phyloP scores from a whole-genome alignment of 345 rosid genomes.

The Murraya koenigii region DNA sequence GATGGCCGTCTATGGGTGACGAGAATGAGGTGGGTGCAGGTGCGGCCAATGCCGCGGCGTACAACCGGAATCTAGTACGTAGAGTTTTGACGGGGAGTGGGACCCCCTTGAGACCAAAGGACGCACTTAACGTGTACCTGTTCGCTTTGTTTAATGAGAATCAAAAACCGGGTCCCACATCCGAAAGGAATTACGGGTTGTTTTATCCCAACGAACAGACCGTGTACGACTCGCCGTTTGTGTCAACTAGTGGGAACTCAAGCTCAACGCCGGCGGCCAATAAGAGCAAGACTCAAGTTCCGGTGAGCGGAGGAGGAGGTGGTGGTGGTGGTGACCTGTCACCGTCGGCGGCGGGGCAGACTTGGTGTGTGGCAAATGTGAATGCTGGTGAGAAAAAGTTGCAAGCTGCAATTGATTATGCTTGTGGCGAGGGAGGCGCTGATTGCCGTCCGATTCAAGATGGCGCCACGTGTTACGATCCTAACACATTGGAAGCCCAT shows the following conservation, averaged over 20 bases:
- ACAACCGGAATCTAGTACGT: slow-evolving; percentile 73
- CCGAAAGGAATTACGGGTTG: slow-evolving; percentile 88
- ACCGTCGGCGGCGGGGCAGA: slow-evolving; percentile 30
- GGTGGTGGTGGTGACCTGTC: slow-evolving; percentile 17
- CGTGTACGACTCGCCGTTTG: slow-evolving; percentile 71
- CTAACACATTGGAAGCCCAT: slow-evolving; percentile 64
- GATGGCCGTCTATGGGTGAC: slow-evolving; percentile 97
- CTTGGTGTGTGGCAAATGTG: slow-evolving; percentile 85
- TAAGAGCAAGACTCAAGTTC: slow-evolving; percentile 33
- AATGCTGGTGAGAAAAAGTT: slow-evolving; percentile 39
- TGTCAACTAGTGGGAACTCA: not conserved
- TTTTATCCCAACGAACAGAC: slow-evolving; percentile 72
- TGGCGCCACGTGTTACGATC: slow-evolving; percentile 63
- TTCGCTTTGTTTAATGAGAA: slow-evolving; percentile 94
- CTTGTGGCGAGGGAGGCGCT: slow-evolving; percentile 91
- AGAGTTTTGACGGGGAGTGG: slow-evolving; percentile 67
- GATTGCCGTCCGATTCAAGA: slow-evolving; percentile 81
- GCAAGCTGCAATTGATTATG: slow-evolving; percentile 67
- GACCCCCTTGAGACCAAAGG: slow-evolving; percentile 74
- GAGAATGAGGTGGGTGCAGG: slow-evolving; percentile 70
- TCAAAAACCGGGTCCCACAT: slow-evolving; percentile 75
- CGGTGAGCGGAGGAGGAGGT: slow-evolving; percentile 14
- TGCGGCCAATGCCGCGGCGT: slow-evolving; percentile 67
- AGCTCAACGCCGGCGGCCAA: slow-evolving; percentile 24
- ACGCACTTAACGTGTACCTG: slow-evolving; percentile 61